Evolutionary conservation across 2,329 filamentous ascomycete genomes (phyloP), one percentile per base, ranked within the genome.

Genomic region (Fusarium verticillioides): DNA sequence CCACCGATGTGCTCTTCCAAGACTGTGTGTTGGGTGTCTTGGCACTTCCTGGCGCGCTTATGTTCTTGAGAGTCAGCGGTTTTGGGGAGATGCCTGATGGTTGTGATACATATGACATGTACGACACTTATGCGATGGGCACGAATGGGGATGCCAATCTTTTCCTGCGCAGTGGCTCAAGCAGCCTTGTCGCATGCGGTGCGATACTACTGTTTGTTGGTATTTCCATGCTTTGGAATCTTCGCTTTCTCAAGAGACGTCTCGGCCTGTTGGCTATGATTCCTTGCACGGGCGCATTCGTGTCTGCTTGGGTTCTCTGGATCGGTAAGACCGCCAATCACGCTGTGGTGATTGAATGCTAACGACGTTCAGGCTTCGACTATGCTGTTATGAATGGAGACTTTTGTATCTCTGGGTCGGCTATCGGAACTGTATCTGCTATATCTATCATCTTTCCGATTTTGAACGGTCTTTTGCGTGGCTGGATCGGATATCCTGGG

Each of bases 311-410:
- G 52, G 10, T 56, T 8, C 36, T 56, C 26, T 56, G 37, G 52
- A 19, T 28, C 4, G 52, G 52, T 23, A 19, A 30, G 37, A 0
- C 13, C 2, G 1, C 32, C 19, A 28, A n/a, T 0, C 2, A 21
- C 2, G 9, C 2, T 18, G 7, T 1, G 1, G 15, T 10, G 1
- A 18, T 10, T 19, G 15, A 13, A 13, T 4, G 11, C 52, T 42
- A 42, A 42, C 4, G 19, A 9, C 3, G 2, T 4, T 8, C 19
- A 42, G 37, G 37, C 3, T 56, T 30, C 32, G 36, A 30, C 8
- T 21, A 42, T 30, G 26, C 37, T 19, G 52, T 42, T 4, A 30
- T 30, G 26, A 26, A 46, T 58, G 39, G 54, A 2, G 21, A n/a
- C 26, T 44, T 56, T 8, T 56, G 37, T 0, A 23, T 56, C 2